Evolutionary conservation across 306 rosid genomes (phyloP).

Genomic region (Abrus pulchellus): DNA sequence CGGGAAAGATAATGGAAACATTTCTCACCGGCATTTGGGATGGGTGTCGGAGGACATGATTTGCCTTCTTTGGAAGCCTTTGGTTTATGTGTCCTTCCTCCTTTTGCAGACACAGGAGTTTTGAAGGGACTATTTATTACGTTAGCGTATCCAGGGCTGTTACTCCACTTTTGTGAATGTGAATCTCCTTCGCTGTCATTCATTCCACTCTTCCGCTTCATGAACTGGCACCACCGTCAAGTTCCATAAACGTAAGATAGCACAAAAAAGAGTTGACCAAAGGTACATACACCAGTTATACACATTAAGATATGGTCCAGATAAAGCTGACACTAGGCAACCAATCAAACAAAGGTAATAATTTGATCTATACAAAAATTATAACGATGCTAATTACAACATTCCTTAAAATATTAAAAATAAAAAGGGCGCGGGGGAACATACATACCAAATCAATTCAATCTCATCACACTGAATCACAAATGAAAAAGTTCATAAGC

Average conservation of each 20-base stretch:
- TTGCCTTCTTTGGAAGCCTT: constrained; percentile 73
- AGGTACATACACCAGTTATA: neutral
- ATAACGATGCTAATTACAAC: neutral
- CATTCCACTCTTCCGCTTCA: constrained; percentile 68
- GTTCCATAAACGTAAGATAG: constrained; percentile 37
- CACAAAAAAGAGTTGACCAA: constrained; percentile 1
- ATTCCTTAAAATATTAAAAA: constrained; percentile 5
- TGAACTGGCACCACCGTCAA: constrained; percentile 62
- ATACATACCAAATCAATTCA: neutral
- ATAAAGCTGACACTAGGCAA: constrained; percentile 24
- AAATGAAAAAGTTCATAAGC: neutral
- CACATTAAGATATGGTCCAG: neutral
- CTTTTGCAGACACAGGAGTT: constrained; percentile 89
- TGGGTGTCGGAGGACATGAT: constrained; percentile 86
- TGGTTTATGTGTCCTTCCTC: constrained; percentile 71
- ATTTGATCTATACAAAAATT: constrained; percentile 11
- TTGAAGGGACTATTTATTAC: constrained; percentile 64
- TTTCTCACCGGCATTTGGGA: constrained; percentile 73
- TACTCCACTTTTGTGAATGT: constrained; percentile 52
- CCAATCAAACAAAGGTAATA: constrained; percentile 39
- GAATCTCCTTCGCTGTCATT: constrained; percentile 62
- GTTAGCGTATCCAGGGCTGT: constrained; percentile 64
- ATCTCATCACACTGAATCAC: constrained; percentile 22
- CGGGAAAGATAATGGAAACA: constrained; percentile 27
- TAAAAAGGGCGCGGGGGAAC: neutral